Conservation (phyloP, 331 rosid species). For the Quercus tomentella region DNA sequence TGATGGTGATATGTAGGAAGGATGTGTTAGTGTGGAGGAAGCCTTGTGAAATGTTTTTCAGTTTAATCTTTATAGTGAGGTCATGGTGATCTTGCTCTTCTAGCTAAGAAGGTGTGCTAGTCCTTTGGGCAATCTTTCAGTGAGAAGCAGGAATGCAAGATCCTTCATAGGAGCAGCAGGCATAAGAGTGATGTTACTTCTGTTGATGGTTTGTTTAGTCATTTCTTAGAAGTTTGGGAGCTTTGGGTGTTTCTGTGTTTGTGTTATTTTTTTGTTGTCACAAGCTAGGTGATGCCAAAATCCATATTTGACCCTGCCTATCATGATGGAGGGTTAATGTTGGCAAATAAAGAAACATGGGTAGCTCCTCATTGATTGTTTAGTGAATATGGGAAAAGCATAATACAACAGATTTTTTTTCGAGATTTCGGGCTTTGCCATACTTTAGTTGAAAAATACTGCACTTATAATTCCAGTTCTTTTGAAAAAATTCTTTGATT, state of each 20-base stretch:
- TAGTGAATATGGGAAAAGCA: background rate
- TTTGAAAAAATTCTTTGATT: background rate
- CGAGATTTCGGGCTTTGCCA: background rate
- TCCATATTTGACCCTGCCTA: background rate
- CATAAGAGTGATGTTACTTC: too few species aligned
- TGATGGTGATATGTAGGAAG: background rate
- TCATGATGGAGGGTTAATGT: background rate
- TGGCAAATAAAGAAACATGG: background rate
- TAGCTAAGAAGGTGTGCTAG: too few species aligned
- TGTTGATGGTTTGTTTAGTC: too few species aligned
- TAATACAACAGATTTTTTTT: background rate
- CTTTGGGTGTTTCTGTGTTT: too few species aligned
- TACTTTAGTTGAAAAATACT: background rate
- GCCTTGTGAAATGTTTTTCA: background rate
- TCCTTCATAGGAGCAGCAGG: too few species aligned
- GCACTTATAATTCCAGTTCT: slow-evolving; percentile 4
- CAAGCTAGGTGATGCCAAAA: too few species aligned
- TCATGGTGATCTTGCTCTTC: too few species aligned
- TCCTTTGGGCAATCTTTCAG: too few species aligned
- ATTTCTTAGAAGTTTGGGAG: too few species aligned
- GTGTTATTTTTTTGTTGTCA: too few species aligned
- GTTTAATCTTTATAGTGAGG: background rate
- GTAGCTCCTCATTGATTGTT: background rate
- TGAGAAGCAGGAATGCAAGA: too few species aligned
- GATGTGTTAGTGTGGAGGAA: too few species aligned